A percentile compares a stretch with the other conserved stretches of the same genome.
phyloP scores from a whole-genome alignment of 2,329 filamentous ascomycete genomes.

The Thielaviopsis populi region DNA sequence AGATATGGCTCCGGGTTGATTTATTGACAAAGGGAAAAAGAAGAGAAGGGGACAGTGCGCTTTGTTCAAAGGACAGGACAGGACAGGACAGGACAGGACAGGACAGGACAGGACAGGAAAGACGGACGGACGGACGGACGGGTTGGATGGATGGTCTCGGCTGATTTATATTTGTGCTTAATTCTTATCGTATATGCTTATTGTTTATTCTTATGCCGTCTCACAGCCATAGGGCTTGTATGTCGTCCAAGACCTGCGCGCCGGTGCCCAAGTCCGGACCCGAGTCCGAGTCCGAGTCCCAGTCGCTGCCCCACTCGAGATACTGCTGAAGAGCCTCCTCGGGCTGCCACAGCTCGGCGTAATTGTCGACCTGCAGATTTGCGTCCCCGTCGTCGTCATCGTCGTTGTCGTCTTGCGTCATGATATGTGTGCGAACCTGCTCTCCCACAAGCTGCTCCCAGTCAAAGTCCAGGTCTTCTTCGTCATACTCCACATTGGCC shows the following conservation, averaged over 20 bases:
- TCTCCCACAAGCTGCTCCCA: background rate
- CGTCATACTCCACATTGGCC: conserved; percentile 18
- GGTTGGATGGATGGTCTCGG: background rate
- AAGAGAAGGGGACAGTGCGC: background rate
- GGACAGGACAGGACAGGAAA: background rate
- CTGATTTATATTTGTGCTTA: background rate
- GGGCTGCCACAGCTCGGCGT: background rate
- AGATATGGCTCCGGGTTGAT: background rate
- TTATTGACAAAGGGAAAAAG: background rate
- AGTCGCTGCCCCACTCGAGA: conserved; percentile 2
- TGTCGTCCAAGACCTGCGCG: background rate
- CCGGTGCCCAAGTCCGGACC: background rate
- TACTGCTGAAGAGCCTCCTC: background rate
- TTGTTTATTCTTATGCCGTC: background rate
- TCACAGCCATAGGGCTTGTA: background rate
- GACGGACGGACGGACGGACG: background rate
- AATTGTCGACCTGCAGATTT: background rate
- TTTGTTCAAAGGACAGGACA: background rate
- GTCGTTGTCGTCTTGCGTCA: background rate
- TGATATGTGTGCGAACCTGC: too few species aligned
- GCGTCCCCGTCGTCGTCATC: background rate
- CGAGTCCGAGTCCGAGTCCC: background rate
- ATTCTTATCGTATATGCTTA: background rate
- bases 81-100: background rate
- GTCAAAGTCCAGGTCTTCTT: conserved; percentile 10